Percentiles rank a stretch among this genome's conserved stretches.
These are phyloP conservation scores for Tolypocladium amazonense DNA, from an alignment of 2,329 filamentous ascomycete genomes.

Conservation along the genomic window DNA sequence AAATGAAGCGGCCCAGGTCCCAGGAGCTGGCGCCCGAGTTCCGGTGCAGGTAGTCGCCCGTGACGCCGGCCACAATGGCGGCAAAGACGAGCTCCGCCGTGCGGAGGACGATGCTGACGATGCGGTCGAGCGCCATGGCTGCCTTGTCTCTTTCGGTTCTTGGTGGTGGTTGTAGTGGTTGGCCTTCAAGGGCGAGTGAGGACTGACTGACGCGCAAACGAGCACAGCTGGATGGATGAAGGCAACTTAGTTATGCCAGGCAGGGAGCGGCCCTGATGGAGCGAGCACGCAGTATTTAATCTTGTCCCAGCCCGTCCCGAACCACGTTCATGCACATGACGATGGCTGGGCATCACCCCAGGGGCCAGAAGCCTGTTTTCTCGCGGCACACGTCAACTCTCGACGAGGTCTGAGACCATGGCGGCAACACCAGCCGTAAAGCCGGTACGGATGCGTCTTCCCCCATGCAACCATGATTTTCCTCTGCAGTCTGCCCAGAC, in stretches of 20 bases:
- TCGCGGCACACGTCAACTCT: background rate
- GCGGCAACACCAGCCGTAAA: background rate
- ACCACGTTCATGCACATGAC: background rate
- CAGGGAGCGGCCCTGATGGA: background rate
- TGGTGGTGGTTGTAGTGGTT: background rate
- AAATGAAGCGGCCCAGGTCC: constrained; percentile 57
- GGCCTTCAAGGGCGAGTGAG: too few species aligned
- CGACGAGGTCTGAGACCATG: background rate
- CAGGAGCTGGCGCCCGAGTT: constrained; percentile 34
- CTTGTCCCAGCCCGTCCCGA: background rate
- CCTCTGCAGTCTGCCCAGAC: background rate
- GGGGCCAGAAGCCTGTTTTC: background rate
- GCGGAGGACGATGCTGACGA: constrained; percentile 28
- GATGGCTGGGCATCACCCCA: background rate
- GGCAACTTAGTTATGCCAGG: background rate
- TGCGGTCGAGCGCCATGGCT: constrained; percentile 27
- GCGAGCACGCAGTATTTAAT: background rate
- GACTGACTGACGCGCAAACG: background rate
- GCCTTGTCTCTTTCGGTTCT: background rate
- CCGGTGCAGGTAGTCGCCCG: constrained; percentile 52
- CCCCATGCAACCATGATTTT: background rate
- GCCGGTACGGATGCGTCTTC: background rate
- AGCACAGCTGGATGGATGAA: background rate
- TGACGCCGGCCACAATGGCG: constrained; percentile 61
- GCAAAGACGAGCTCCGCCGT: constrained; percentile 53